A percentile compares a stretch with the other conserved stretches of the same genome.
phyloP scores from a whole-genome alignment of 2,329 filamentous ascomycete species.

The Chaetomium strumarium region DNA sequence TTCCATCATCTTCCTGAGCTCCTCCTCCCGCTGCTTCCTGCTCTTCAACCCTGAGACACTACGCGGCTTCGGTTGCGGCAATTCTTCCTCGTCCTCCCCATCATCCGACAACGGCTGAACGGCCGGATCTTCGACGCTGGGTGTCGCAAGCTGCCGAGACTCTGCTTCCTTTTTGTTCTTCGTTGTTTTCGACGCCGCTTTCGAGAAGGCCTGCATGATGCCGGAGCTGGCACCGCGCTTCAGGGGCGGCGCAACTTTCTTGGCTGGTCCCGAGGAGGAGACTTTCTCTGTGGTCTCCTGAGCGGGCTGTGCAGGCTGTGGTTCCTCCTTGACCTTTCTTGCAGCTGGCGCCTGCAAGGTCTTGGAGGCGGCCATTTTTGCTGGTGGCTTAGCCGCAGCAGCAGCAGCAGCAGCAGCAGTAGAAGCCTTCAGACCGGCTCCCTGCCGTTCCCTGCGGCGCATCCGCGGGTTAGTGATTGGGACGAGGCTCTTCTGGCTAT shows the following conservation, averaged over 20 bases:
- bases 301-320: constrained; percentile 35
- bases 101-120: constrained; percentile 49
- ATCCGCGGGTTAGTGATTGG: constrained; percentile 70
- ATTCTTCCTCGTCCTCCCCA: constrained; percentile 49
- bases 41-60: constrained; percentile 33
- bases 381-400: constrained; percentile 23
- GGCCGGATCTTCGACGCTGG: constrained; percentile 40
- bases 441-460: constrained; percentile 43
- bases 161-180: constrained; percentile 45
- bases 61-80: constrained; percentile 35
- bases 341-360: constrained; percentile 21
- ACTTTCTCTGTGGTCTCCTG: constrained; percentile 26
- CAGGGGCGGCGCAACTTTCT: constrained; percentile 35
- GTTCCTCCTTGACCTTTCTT: constrained; percentile 31
- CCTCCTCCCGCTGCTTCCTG: constrained; percentile 59
- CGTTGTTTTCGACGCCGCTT: constrained; percentile 43
- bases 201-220: constrained; percentile 77
- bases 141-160: constrained; percentile 32
- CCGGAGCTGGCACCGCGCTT: constrained; percentile 52
- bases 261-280: constrained; percentile 33
- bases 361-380: constrained; percentile 22
- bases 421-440: constrained; percentile 25
- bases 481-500: constrained; percentile 46
- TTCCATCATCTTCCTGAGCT: constrained; percentile 73
- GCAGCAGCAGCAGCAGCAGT: constrained; percentile 27